Evolutionary conservation across 1,284 basidiomycete genomes (phyloP), one percentile per base, ranked within the genome.

Genomic region (Cystobasidiaceae sp.): DNA sequence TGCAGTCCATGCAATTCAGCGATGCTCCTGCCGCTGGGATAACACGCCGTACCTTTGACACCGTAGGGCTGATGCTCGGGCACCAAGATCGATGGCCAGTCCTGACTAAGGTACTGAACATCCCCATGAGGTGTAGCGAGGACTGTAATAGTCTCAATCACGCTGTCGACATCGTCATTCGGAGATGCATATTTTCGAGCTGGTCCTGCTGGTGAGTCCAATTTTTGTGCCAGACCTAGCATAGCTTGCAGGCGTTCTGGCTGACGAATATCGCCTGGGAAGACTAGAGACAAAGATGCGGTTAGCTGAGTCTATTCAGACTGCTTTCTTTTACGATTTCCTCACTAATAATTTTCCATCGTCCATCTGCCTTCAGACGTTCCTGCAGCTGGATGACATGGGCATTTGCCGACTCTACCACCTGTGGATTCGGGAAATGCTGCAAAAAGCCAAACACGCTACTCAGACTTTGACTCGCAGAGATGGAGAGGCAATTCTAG

Each of bases 101-200:
- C 66, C 4, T 21, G 34, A 23, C 23, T 43, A 28, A 64, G 66
- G 3, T 57, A 56, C 50, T 74, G 72, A 2, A 73, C 48, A 8
- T 41, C 41, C 7, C 50, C 60, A 37, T 70, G 69, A 23, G 67
- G 59, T 34, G 68, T 70, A 3, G 68, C 63, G 49, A 72, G 50
- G 13, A 74, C 66, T 2, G 73, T 74, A 19, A 73, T 37, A 19
- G 60, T 58, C n/a, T 74, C 71, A 52, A 74, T 66, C 1, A 69
- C 61, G 13, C 70, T 68, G 56, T 74, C 72, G 46, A 70, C 43
- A 39, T 72, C 66, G 15, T 54, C 28, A 45, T 33, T 44, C 6
- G 58, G 30, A 0, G 69, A 66, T 1, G 71, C 71, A 58, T 64
- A 70, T 23, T 50, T 51, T n/a, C 45, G 59, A 13, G 73, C 45